phyloP scores from a whole-genome alignment of 2,329 filamentous ascomycete genomes.

The Hypoxylon sp. region DNA sequence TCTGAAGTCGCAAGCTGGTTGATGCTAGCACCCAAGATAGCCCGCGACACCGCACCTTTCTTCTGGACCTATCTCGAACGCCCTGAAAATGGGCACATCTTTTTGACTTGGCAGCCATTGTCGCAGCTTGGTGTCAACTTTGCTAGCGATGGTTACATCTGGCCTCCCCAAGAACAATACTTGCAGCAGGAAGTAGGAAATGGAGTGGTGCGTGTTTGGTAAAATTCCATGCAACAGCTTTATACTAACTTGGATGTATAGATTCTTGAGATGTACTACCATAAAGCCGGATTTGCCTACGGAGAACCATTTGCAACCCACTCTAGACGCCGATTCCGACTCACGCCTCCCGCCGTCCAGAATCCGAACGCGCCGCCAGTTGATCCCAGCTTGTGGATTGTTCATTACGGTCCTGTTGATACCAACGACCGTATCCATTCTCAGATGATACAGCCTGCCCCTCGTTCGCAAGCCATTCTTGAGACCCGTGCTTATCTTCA shows the following conservation, averaged over 20 bases:
- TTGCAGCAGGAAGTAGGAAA: conserved; percentile 77
- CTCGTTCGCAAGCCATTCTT: conserved; percentile 67
- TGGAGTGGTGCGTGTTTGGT: conserved; percentile 57
- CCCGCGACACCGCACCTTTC: conserved; percentile 85
- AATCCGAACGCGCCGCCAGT: conserved; percentile 74
- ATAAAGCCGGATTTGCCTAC: conserved; percentile 81
- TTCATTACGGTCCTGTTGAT: conserved; percentile 86
- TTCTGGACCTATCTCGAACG: conserved; percentile 91
- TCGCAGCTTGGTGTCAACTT: conserved; percentile 76
- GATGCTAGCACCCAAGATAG: conserved; percentile 82
- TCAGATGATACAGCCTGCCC: conserved; percentile 69
- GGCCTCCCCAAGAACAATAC: conserved; percentile 81
- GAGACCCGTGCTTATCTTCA: conserved; percentile 71
- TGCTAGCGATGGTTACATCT: conserved; percentile 91
- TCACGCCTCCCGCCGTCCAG: conserved; percentile 75
- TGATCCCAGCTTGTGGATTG: conserved; percentile 87
- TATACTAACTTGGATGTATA: conserved; percentile 52
- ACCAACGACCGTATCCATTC: conserved; percentile 76
- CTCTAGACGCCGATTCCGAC: conserved; percentile 84
- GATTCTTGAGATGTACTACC: conserved; percentile 88
- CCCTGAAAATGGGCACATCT: conserved; percentile 81
- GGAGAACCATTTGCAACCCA: conserved; percentile 80
- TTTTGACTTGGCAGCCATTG: conserved; percentile 88
- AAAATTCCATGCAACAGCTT: too few species aligned
- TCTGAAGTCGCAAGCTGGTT: conserved; percentile 86